A percentile compares a stretch with the other conserved stretches of the same genome.
Conservation (phyloP, 495 filamentous ascomycete genomes). For the Podospora tetraspora region DNA sequence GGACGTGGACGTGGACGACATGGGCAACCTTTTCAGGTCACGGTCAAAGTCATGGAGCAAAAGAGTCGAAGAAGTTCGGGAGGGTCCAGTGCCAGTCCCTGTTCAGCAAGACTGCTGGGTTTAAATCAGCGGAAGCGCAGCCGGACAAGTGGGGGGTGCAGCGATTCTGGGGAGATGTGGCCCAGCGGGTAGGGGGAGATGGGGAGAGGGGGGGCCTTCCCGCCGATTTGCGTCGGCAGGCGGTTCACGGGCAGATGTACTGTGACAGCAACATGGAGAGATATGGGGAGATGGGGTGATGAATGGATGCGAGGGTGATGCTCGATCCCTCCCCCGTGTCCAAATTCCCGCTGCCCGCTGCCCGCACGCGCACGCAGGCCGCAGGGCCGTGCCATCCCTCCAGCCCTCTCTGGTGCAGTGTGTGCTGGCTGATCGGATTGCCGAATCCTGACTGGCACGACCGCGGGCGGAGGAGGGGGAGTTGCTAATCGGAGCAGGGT, state of each 20-base stretch:
- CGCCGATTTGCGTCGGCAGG: background rate
- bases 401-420: background rate
- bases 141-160: background rate
- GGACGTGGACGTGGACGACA: too few species aligned
- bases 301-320: too few species aligned
- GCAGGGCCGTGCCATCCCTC: too few species aligned
- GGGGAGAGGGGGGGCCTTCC: background rate
- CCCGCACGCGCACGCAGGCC: too few species aligned
- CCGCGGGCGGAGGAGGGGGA: background rate
- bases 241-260: too few species aligned
- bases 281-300: too few species aligned
- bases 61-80: background rate
- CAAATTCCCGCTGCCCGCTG: too few species aligned
- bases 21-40: background rate
- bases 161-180: background rate
- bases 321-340: too few species aligned
- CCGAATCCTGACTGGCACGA: background rate
- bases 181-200: background rate
- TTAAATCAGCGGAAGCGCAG: background rate
- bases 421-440: too few species aligned
- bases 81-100: background rate
- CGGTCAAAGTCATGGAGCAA: background rate
- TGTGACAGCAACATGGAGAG: too few species aligned
- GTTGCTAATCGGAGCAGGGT: constrained; percentile 4
- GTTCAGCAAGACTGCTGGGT: background rate